phyloP scores from a whole-genome alignment of 345 rosid genomes.

The Microthlaspi erraticum region DNA sequence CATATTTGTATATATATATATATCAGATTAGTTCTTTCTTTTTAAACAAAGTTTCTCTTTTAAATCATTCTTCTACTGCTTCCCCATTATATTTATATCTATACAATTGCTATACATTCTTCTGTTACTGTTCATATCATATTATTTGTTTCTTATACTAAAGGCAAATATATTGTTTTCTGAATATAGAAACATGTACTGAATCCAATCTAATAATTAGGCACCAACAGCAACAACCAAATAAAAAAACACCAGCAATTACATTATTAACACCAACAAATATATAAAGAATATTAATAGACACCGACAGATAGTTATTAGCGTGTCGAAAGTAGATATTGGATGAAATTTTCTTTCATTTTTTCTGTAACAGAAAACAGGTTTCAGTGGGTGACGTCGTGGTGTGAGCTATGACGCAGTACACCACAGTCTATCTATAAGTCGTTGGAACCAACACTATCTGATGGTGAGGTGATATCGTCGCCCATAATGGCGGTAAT shows the following conservation, averaged over 20 bases:
- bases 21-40: background rate
- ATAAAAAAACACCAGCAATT: constrained; percentile 6
- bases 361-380: constrained; percentile 15
- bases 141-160: background rate
- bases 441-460: constrained; percentile 34
- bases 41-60: too few species aligned
- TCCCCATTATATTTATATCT: background rate
- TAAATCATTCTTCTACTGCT: background rate
- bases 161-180: background rate
- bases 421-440: constrained; percentile 10
- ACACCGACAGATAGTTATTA: constrained; percentile 33
- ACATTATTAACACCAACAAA: constrained; percentile 31
- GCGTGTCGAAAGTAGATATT: constrained; percentile 19
- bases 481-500: constrained; percentile 13
- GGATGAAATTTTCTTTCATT: background rate
- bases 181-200: background rate
- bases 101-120: background rate
- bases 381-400: constrained; percentile 26
- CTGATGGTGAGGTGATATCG: constrained; percentile 7
- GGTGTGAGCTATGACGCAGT: constrained; percentile 16
- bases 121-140: background rate
- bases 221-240: background rate
- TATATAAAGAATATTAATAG: constrained; percentile 5
- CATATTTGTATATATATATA: background rate
- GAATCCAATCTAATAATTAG: background rate